Conservation (phyloP, 805 yeast species). For the Saturnispora kantuleensis region DNA sequence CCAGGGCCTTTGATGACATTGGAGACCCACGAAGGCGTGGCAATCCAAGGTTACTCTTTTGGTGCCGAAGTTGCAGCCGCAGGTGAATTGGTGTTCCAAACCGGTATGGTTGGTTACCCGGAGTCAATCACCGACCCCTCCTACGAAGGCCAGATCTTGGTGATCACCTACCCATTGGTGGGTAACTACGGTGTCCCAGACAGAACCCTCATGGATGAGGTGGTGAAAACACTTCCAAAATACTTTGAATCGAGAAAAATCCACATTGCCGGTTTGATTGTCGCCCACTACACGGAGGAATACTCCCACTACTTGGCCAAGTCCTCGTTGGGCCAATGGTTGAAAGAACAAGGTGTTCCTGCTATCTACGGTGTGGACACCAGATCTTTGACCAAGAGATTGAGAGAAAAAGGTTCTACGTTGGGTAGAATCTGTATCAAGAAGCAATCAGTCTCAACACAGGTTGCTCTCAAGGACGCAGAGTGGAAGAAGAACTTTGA, state of each 20-base stretch:
- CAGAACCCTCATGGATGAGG: conserved; percentile 63
- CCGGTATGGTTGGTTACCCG: conserved; percentile 99
- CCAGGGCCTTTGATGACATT: conserved; percentile 79
- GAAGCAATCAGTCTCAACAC: conserved; percentile 20
- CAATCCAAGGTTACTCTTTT: conserved; percentile 90
- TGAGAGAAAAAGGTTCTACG: conserved; percentile 88
- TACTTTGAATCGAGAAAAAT: conserved; percentile 88
- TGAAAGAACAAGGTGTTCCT: conserved; percentile 83
- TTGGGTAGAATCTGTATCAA: conserved; percentile 78
- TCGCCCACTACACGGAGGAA: conserved; percentile 94
- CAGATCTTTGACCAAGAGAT: conserved; percentile 84
- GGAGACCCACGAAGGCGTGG: conserved; percentile 79
- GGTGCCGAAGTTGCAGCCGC: conserved; percentile 87
- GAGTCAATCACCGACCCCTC: conserved; percentile 99
- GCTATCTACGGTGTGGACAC: conserved; percentile 98
- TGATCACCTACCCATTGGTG: conserved; percentile 92
- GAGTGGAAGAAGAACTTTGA: conserved; percentile 56
- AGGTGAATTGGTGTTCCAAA: conserved; percentile 98
- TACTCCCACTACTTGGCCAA: conserved; percentile 89
- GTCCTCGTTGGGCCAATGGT: conserved; percentile 90
- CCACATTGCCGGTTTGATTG: conserved; percentile 94
- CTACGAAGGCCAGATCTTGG: conserved; percentile 91
- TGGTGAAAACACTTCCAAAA: conserved; percentile 68
- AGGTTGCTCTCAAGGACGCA: conserved; percentile 10
- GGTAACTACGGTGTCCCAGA: conserved; percentile 99